Percentiles rank a stretch among this genome's conserved stretches.
phyloP scores from a whole-genome alignment of 495 filamentous ascomycete species.

The Daldinia loculata region DNA sequence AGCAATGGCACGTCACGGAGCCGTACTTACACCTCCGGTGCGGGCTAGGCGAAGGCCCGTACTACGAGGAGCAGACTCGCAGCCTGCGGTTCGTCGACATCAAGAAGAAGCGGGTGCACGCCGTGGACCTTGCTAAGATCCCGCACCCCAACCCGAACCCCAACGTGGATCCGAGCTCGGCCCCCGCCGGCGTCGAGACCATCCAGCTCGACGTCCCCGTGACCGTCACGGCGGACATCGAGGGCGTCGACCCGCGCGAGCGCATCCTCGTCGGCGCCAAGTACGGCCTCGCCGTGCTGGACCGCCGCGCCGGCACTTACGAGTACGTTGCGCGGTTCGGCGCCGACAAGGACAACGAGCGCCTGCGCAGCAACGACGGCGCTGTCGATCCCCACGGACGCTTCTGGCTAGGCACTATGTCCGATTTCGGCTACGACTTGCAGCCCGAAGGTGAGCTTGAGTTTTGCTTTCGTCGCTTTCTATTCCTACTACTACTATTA shows the following conservation, averaged over 20 bases:
- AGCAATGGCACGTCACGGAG: slow-evolving; percentile 61
- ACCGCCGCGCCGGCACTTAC: slow-evolving; percentile 62
- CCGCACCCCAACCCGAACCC: slow-evolving; percentile 69
- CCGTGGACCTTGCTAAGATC: slow-evolving; percentile 67
- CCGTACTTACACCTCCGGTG: slow-evolving; percentile 80
- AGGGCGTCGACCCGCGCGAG: slow-evolving; percentile 67
- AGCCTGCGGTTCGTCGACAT: slow-evolving; percentile 91
- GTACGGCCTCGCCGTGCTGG: slow-evolving; percentile 77
- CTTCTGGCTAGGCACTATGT: slow-evolving; percentile 93
- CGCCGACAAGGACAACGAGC: slow-evolving; percentile 55
- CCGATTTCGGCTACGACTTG: slow-evolving; percentile 67
- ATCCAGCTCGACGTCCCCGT: slow-evolving; percentile 72
- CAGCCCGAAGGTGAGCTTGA: slow-evolving; percentile 61
- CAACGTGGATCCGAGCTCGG: slow-evolving; percentile 59
- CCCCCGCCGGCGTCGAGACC: slow-evolving; percentile 63
- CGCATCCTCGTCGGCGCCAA: slow-evolving; percentile 83
- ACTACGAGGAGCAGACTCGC: slow-evolving; percentile 72
- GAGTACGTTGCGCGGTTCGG: slow-evolving; percentile 55
- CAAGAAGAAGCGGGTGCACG: slow-evolving; percentile 77
- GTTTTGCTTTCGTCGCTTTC: not conserved
- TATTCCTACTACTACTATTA: too few species aligned
- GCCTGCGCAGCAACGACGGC: slow-evolving; percentile 79
- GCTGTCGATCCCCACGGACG: slow-evolving; percentile 80
- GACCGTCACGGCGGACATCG: slow-evolving; percentile 86
- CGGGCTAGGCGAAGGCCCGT: slow-evolving; percentile 83